Base-by-base conservation (phyloP, 1,284 basidiomycete species). In the Ustilago nuda region DNA sequence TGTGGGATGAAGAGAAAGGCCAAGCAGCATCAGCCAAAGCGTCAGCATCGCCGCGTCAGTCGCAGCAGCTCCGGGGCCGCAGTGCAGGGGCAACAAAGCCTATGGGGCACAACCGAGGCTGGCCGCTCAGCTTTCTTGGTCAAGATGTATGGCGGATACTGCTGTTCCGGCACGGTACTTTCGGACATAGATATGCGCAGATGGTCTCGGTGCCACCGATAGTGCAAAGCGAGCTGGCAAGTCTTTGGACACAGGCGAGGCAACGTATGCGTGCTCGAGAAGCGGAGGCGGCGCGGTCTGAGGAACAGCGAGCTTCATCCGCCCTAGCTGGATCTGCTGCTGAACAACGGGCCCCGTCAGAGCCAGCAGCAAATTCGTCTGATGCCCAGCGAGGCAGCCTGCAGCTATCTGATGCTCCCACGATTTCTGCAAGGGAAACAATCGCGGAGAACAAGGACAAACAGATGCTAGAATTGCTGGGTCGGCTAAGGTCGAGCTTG, bases 41-140 rank as follows among this genome's bases (percentile, higher is more conserved):
- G 7, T 7, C n/a, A 30, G 30, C 61, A 15, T 37, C 54, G 27
- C 52, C 56, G 30, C 64, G 62, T 43, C 58, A 43, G 32, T 30
- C 48, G 35, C 62, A 71, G 45, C 53, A 51, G 27, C 48, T 65
- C 7, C 52, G 32, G 8, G 41, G 50, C 23, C 58, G 68, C 9
- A 56, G 11, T 35, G 12, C 50, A 11, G 12, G 37, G 9, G 39
- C 56, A 11, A 39, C 52, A 1, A 41, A 53, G 23, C 56, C 30
- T 5, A 41, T 59, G 37, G 60, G 54, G 0, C 68, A 67, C 52
- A 65, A 76, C 41, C 60, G 68, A 53, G 73, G 68, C 2, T 76
- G 73, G 73, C 63, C 64, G 12, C 68, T 67, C 5, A 76, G 73
- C 61, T 76, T 76, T 35, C 33, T 76, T 12, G 73, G 73, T 11